Base-by-base conservation (phyloP, 192 early-diverging fungal species). In the Backusella psychrophila region DNA sequence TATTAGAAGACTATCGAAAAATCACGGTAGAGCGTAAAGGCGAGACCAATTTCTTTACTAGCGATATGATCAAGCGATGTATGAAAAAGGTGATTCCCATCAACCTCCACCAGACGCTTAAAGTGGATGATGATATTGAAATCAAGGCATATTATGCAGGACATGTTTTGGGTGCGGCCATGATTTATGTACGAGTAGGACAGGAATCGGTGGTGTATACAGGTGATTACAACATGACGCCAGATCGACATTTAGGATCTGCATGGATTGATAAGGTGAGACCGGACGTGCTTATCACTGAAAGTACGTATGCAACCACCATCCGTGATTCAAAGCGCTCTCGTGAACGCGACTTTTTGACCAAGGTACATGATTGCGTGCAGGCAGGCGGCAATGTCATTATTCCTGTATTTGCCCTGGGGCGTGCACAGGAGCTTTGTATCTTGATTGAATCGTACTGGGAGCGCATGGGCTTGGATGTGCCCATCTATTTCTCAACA, bases 341-440 rank as follows among this genome's bases (percentile, higher is more conserved):
- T 8, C 87, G 97, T 56, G 98, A 98, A 85, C 89, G 93, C 34
- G 96, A 97, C 63, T 99, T 99, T 82, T 81, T 98, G 26, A 90
- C 92, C 77, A 96, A 96, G 77, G 92, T 94, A 6, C 92, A 94
- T 77, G 88, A 90, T 69, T 94, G 93, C 77, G 93, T 96, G 0
- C 72, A 78, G 4, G 84, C 86, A 6, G 93, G 93, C 19, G 96
- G 96, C 12, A 97, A 97, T 56, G 96, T 97, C 17, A 85, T 97
- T 65, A 96, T 99, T 59, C 98, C 98, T 0, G 96, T 96, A n/a
- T 99, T 99, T 90, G 98, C 98, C 0, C 84, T 99, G 11, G 97
- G 98, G 6, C 91, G 98, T 33, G 98, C 98, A 12, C 98, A 99
- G 80, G 98, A 99, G 80, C 89, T 99, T 17, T 96, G 96, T 80